These are phyloP conservation scores for Fusarium equiseti DNA, from an alignment of 2,329 filamentous ascomycete species.

Conservation along the genomic window DNA sequence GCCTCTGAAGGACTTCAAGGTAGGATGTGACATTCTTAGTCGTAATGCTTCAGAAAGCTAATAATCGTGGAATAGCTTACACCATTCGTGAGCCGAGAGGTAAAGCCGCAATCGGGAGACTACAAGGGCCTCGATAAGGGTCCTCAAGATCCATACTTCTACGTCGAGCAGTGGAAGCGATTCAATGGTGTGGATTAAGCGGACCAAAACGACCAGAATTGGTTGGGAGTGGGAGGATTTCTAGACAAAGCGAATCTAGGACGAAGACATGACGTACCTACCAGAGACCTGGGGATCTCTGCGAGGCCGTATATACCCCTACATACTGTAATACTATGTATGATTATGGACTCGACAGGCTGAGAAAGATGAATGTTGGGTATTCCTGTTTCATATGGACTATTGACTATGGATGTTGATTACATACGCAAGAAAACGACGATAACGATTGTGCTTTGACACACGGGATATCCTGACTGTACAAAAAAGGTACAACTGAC, in stretches of 20 bases:
- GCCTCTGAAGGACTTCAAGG: conserved; percentile 77
- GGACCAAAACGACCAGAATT: background rate
- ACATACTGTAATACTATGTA: conserved; percentile 50
- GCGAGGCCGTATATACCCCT: conserved; percentile 49
- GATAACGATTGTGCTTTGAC: conserved; percentile 28
- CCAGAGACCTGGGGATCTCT: conserved; percentile 36
- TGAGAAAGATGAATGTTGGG: conserved; percentile 27
- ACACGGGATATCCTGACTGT: conserved; percentile 31
- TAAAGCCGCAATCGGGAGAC: conserved; percentile 65
- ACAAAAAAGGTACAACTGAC: conserved; percentile 28
- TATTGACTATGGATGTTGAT: conserved; percentile 19
- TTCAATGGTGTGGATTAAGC: conserved; percentile 72
- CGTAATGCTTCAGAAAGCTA: conserved; percentile 13
- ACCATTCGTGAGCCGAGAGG: conserved; percentile 77
- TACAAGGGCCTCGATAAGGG: conserved; percentile 67
- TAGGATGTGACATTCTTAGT: conserved; percentile 54
- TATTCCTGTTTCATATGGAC: conserved; percentile 6
- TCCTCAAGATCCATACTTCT: conserved; percentile 70
- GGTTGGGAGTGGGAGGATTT: background rate
- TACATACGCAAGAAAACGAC: conserved; percentile 22
- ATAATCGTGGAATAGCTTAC: conserved; percentile 69
- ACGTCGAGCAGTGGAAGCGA: conserved; percentile 74
- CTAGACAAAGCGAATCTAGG: conserved; percentile 7
- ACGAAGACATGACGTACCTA: conserved; percentile 11
- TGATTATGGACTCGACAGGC: conserved; percentile 42